Conservation (phyloP, 2,329 filamentous ascomycete genomes). For the Corinectria fuckeliana region DNA sequence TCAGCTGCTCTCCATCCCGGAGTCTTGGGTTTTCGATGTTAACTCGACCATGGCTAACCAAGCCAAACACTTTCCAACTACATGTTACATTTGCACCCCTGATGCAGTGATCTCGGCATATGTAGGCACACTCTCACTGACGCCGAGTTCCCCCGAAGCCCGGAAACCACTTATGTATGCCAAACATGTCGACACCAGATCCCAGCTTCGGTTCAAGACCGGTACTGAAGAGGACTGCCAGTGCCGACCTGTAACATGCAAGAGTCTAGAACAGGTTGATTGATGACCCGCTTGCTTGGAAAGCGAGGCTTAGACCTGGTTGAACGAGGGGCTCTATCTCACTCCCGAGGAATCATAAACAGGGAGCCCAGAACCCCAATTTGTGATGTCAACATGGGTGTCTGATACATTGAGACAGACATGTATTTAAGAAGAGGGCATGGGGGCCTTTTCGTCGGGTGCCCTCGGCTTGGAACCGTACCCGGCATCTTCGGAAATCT, state of each 20-base stretch:
- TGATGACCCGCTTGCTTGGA: slow-evolving; percentile 10
- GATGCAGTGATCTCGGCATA: not conserved
- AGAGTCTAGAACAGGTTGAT: slow-evolving; percentile 5
- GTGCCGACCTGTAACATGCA: slow-evolving; percentile 7
- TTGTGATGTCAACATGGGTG: slow-evolving; percentile 13
- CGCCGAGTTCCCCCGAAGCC: not conserved
- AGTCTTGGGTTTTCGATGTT: not conserved
- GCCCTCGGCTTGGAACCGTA: not conserved
- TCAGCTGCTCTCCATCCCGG: not conserved
- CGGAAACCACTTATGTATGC: not conserved
- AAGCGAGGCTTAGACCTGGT: slow-evolving; percentile 7
- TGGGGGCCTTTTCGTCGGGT: not conserved
- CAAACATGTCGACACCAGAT: not conserved
- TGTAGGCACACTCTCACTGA: not conserved
- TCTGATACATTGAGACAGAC: slow-evolving; percentile 11
- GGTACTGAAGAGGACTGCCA: slow-evolving; percentile 1
- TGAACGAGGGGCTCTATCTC: not conserved
- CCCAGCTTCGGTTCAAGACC: not conserved
- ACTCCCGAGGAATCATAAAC: slow-evolving; percentile 2
- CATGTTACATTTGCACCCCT: not conserved
- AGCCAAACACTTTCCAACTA: not conserved
- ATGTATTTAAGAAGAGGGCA: not conserved
- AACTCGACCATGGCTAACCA: not conserved
- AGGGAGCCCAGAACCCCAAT: not conserved
- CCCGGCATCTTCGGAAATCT: not conserved